Evolutionary conservation across 2,329 filamentous ascomycete species (phyloP).

Genomic region (Peltaster fructicola): DNA sequence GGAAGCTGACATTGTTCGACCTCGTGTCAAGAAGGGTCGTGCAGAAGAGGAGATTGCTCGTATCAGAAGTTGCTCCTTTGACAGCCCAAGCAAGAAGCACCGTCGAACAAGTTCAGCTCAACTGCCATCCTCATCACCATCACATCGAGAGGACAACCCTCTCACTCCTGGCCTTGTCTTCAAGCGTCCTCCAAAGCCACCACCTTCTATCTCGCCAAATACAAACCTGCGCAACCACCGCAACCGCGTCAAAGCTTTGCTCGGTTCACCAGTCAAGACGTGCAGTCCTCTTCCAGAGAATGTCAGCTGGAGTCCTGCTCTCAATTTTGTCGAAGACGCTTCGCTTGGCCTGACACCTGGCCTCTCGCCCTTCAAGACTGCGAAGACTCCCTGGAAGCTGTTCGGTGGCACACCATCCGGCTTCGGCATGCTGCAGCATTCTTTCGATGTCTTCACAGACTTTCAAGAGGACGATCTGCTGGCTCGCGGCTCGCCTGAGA

Average conservation of each 20-base stretch:
- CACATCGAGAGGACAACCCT: conserved; percentile 30
- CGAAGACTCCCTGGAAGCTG: conserved; percentile 19
- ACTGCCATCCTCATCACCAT: conserved; percentile 21
- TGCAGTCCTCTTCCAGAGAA: conserved; percentile 33
- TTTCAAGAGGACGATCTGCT: conserved; percentile 23
- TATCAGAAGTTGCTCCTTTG: conserved; percentile 78
- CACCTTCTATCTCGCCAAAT: conserved; percentile 73
- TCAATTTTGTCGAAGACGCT: conserved; percentile 46
- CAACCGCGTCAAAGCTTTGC: conserved; percentile 60
- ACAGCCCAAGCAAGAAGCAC: conserved; percentile 58
- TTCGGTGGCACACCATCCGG: conserved; percentile 14
- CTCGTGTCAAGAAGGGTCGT: conserved; percentile 62
- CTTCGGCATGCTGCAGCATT: conserved; percentile 14
- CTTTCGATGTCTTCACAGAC: conserved; percentile 45
- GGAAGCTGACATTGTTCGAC: conserved; percentile 55
- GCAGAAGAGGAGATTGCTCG: conserved; percentile 93
- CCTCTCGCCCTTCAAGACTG: conserved; percentile 15
- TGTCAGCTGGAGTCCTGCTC: conserved; percentile 48
- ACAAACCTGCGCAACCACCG: conserved; percentile 83
- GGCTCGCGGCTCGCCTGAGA: conserved; percentile 46
- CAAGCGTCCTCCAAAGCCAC: conserved; percentile 46
- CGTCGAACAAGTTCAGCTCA: conserved; percentile 33
- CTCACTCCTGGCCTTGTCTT: conserved; percentile 74
- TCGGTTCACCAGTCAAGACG: conserved; percentile 56
- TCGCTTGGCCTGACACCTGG: conserved; percentile 30